Evolutionary conservation across 2,329 filamentous ascomycete genomes (phyloP), one percentile per base, ranked within the genome.

Genomic region (Calonectria crousiana): DNA sequence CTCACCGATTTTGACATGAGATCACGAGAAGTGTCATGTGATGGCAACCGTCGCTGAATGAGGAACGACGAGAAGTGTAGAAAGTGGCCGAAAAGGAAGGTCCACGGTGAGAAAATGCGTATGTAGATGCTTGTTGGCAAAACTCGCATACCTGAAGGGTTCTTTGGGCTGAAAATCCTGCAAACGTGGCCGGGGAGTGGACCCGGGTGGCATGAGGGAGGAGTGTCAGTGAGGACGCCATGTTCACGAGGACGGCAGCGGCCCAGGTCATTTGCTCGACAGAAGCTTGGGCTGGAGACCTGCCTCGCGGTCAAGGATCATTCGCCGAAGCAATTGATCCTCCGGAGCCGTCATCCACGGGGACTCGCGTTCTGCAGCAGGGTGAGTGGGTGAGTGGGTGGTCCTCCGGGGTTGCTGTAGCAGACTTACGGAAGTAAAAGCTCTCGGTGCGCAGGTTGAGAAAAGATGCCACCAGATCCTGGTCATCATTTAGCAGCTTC

Each of bases 1-100:
- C 75, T 79, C 81, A 82, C 83, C 83, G 83, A 80, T 78, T 80
- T 79, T 80, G 77, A 79, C 77, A 77, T 74, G 38, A 58, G 67
- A 67, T 75, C 75, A 76, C 69, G 75, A 76, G 75, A 74, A 76
- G 58, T 62, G 74, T 77, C 77, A 78, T 75, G 75, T 78, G 75
- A 77, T 64, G 67, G 30, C 71, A 71, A 75, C 71, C 49, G 67
- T 71, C 69, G 51, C 68, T 74, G 47, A 36, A 69, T 58, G 67
- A 70, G 66, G 67, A 60, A 67, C 71, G 49, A 69, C 44, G 44
- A 52, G 68, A 68, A 74, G 71, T 56, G 71, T 74, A 65, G 69
- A 51, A 65, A 71, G 16, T 56, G 67, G 67, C 75, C 56, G 69
- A 74, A 71, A 73, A 69, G 47, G 72, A 71, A 69, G 53, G 36